These are phyloP conservation scores for Medicago lupulina DNA, from an alignment of 306 rosid genomes.

Conservation along the genomic window DNA sequence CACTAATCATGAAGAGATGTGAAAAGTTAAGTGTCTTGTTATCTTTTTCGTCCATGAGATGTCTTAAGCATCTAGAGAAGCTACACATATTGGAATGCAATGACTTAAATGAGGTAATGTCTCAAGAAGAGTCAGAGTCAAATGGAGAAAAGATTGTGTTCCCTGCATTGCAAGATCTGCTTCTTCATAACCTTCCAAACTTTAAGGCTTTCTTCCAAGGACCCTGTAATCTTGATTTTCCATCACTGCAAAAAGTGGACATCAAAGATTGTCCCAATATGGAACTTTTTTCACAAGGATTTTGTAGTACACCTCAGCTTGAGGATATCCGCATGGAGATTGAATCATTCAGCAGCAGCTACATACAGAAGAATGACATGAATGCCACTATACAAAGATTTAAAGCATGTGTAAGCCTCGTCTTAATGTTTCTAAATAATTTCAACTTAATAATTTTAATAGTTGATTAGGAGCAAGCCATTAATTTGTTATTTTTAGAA, in stretches of 20 bases:
- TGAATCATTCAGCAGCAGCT: background rate
- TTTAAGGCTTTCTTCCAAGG: background rate
- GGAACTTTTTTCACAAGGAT: background rate
- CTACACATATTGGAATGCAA: background rate
- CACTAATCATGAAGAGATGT: background rate
- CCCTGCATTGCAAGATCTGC: background rate
- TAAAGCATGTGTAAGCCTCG: slow-evolving; percentile 6
- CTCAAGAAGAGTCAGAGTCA: background rate
- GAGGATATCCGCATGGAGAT: background rate
- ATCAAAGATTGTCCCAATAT: background rate
- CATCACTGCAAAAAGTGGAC: background rate
- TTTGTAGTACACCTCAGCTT: background rate
- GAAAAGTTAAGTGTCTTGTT: background rate
- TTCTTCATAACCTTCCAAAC: background rate
- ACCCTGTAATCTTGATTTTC: background rate
- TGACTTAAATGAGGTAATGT: background rate
- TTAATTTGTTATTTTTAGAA: no score
- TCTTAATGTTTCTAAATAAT: no score
- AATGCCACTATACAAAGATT: background rate
- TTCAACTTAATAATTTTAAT: no score
- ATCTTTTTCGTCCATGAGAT: background rate
- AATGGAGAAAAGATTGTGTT: background rate
- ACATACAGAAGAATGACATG: background rate
- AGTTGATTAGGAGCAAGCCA: no score
- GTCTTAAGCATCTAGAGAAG: background rate